phyloP scores from a whole-genome alignment of 495 filamentous ascomycete genomes.

The Ramalina peruviana region DNA sequence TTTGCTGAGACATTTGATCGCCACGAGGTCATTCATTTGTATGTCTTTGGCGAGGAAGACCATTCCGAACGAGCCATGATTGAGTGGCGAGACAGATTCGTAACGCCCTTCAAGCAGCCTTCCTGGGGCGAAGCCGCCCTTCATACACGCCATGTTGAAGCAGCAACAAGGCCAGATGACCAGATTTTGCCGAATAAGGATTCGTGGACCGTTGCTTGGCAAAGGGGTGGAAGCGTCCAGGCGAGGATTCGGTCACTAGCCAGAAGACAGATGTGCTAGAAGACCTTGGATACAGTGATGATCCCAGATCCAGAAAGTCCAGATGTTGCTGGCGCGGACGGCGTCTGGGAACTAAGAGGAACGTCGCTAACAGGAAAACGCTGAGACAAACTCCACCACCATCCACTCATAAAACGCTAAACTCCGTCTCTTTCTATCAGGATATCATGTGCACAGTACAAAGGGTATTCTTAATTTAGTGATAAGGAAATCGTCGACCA shows the following conservation, averaged over 20 bases:
- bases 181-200: conserved; percentile 1
- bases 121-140: conserved; percentile 57
- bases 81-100: conserved; percentile 80
- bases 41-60: conserved; percentile 84
- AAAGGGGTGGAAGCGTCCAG: no score
- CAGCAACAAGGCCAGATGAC: conserved; percentile 5
- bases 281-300: no score
- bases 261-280: no score
- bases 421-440: conserved; percentile 49
- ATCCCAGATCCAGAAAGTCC: no score
- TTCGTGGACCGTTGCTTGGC: no score
- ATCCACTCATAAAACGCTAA: conserved; percentile 20
- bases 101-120: conserved; percentile 74
- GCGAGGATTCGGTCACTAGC: no score
- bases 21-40: conserved; percentile 60
- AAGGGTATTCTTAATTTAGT: conserved; percentile 39
- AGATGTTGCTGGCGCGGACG: no score
- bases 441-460: conserved; percentile 47
- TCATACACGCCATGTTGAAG: conserved; percentile 61
- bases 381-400: conserved; percentile 18
- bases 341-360: neutral
- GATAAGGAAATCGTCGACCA: conserved; percentile 40
- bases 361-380: conserved; percentile 15
- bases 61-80: conserved; percentile 97
- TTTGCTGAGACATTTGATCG: conserved; percentile 91